Conservation (phyloP, 768 basidiomycete species). For the Erythrobasidium yunnanense region DNA sequence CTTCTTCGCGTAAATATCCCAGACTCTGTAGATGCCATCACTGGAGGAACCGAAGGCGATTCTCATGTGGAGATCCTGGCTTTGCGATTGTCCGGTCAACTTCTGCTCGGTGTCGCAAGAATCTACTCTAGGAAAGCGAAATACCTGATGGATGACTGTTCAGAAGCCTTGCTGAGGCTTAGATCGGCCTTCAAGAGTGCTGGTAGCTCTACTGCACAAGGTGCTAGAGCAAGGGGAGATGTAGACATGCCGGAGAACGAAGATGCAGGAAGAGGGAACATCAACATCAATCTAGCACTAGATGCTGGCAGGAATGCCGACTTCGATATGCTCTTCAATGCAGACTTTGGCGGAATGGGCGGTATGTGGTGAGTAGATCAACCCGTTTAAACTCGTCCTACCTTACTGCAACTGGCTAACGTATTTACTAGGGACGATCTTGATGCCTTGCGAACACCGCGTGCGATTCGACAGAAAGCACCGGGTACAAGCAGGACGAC, state of each 20-base stretch:
- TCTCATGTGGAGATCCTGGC: slow-evolving; percentile 71
- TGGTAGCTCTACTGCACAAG: no score
- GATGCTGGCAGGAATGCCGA: slow-evolving; percentile 57
- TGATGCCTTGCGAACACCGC: slow-evolving; percentile 40
- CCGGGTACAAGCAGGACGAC: slow-evolving; percentile 15
- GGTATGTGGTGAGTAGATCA: slow-evolving; percentile 46
- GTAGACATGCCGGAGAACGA: slow-evolving; percentile 96
- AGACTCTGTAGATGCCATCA: slow-evolving; percentile 89
- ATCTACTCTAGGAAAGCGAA: slow-evolving; percentile 98
- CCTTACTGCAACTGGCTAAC: slow-evolving; percentile 50
- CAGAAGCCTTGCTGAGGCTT: slow-evolving; percentile 84
- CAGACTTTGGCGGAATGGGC: slow-evolving; percentile 29
- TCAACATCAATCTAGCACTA: slow-evolving; percentile 45
- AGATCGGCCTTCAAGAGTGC: slow-evolving; percentile 96
- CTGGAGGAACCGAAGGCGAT: slow-evolving; percentile 52
- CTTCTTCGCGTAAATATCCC: slow-evolving; percentile 90
- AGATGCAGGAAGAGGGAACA: slow-evolving; percentile 71
- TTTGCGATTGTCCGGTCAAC: slow-evolving; percentile 86
- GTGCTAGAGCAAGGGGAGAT: slow-evolving; percentile 6
- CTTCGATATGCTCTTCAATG: slow-evolving; percentile 44
- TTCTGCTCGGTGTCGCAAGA: slow-evolving; percentile 88
- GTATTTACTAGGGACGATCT: slow-evolving; percentile 47
- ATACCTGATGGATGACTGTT: slow-evolving; percentile 93
- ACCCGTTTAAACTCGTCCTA: background rate
- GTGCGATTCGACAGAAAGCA: background rate